Percentiles rank a stretch among this genome's conserved stretches.
Conservation (phyloP, 805 yeast genomes). For the Candida vartiovaarae region DNA sequence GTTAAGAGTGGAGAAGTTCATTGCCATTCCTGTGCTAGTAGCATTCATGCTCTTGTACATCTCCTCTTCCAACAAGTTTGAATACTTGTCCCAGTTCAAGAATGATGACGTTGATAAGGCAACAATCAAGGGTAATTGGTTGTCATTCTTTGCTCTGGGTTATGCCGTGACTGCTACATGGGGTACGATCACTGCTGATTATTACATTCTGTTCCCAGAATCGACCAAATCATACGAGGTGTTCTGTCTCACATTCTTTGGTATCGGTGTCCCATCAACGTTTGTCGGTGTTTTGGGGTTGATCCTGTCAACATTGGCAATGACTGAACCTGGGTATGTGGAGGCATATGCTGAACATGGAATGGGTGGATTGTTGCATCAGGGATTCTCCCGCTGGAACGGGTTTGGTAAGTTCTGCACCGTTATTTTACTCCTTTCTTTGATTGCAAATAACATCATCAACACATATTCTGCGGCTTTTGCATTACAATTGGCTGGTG, state of each 20-base stretch:
- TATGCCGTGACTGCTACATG: constrained; percentile 82
- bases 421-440: constrained; percentile 61
- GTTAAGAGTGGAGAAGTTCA: constrained; percentile 55
- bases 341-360: constrained; percentile 51
- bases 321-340: constrained; percentile 48
- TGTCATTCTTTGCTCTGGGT: constrained; percentile 64
- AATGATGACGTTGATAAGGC: constrained; percentile 26
- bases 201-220: constrained; percentile 76
- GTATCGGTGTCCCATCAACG: constrained; percentile 62
- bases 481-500: constrained; percentile 60
- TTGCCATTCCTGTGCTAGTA: constrained; percentile 62
- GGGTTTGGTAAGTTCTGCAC: constrained; percentile 73
- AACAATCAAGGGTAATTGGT: constrained; percentile 58
- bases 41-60: constrained; percentile 65
- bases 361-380: constrained; percentile 67
- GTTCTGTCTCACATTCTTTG: constrained; percentile 56
- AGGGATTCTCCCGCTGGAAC: constrained; percentile 64
- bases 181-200: constrained; percentile 85
- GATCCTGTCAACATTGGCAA: constrained; percentile 62
- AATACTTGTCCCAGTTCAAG: constrained; percentile 24
- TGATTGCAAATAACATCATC: constrained; percentile 75
- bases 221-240: constrained; percentile 48
- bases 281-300: constrained; percentile 73
- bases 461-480: constrained; percentile 80
- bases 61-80: constrained; percentile 43